These are phyloP conservation scores for Fraxinus floribunda DNA, from an alignment of 305 asterid genomes.

Conservation along the genomic window DNA sequence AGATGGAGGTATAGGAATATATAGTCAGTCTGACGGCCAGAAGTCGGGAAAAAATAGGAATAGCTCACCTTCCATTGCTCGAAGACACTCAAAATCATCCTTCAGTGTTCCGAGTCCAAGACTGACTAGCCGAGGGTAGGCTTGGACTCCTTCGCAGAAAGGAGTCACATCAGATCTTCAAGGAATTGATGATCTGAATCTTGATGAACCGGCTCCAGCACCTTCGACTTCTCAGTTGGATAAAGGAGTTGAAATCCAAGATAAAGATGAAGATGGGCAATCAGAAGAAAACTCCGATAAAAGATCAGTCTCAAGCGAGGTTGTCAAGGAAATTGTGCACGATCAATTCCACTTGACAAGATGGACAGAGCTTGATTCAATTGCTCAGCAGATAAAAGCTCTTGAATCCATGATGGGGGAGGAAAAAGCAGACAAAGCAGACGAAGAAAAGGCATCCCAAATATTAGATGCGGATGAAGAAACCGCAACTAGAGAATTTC, in stretches of 20 bases:
- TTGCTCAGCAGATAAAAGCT: slow-evolving; percentile 86
- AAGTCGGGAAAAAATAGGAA: slow-evolving; percentile 26
- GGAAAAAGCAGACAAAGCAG: slow-evolving; percentile 32
- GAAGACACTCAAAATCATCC: slow-evolving; percentile 67
- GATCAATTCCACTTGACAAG: slow-evolving; percentile 59
- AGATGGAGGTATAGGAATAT: slow-evolving; percentile 77
- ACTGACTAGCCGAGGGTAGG: slow-evolving; percentile 42
- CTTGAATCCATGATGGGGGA: slow-evolving; percentile 78
- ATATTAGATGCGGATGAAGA: slow-evolving; percentile 74
- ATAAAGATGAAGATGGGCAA: slow-evolving; percentile 27
- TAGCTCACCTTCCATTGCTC: slow-evolving; percentile 41
- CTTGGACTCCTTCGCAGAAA: slow-evolving; percentile 61
- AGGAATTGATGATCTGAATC: slow-evolving; percentile 72
- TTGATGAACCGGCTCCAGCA: slow-evolving; percentile 54
- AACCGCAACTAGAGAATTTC: slow-evolving; percentile 75
- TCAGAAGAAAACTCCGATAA: slow-evolving; percentile 55
- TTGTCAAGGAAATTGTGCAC: slow-evolving; percentile 81
- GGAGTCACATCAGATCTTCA: slow-evolving; percentile 36
- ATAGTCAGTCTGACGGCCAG: slow-evolving; percentile 52
- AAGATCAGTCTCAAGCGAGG: slow-evolving; percentile 60
- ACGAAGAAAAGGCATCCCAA: slow-evolving; percentile 53
- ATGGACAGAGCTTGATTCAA: slow-evolving; percentile 71
- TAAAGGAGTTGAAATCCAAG: slow-evolving; percentile 72
- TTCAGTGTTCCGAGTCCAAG: slow-evolving; percentile 72
- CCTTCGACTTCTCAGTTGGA: slow-evolving; percentile 37